A percentile compares a stretch with the other conserved stretches of the same genome.
Conservation (phyloP, 257 asterid genomes). For the Vinca minor region DNA sequence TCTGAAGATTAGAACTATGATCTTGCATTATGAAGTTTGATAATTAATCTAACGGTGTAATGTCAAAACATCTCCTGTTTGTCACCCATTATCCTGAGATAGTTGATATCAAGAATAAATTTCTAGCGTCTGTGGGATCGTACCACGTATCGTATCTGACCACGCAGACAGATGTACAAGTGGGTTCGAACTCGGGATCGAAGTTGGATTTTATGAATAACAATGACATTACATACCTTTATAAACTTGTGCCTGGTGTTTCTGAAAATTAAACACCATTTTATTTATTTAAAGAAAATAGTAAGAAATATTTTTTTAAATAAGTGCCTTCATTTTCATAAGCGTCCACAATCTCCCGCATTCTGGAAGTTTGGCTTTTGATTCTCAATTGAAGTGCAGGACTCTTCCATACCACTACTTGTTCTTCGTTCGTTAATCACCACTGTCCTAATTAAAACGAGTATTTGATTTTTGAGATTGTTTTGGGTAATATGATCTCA, state of each 20-base stretch:
- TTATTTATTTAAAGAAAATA: no score
- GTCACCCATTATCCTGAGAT: conserved; percentile 95
- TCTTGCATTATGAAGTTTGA: background rate
- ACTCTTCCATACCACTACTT: no score
- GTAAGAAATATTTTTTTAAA: no score
- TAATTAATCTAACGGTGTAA: background rate
- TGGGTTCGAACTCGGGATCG: conserved; percentile 19
- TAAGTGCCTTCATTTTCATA: no score
- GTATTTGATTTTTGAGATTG: no score
- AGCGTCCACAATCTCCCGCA: no score
- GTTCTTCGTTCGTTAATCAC: no score
- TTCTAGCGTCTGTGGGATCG: conserved; percentile 62
- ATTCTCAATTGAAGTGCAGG: no score
- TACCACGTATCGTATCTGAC: conserved; percentile 80
- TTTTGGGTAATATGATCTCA: no score
- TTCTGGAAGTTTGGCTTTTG: no score
- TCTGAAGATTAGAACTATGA: background rate
- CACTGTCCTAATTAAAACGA: no score
- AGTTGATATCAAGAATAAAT: conserved; percentile 52
- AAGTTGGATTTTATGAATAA: conserved; percentile 23
- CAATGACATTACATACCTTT: conserved; percentile 71
- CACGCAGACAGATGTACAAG: conserved; percentile 27
- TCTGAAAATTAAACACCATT: no score
- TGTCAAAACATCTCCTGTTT: conserved; percentile 30
- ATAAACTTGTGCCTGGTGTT: conserved; percentile 76